A percentile compares a stretch with the other conserved stretches of the same genome.
Conservation (phyloP, 495 filamentous ascomycete species). For the Aspergillus baeticus region DNA sequence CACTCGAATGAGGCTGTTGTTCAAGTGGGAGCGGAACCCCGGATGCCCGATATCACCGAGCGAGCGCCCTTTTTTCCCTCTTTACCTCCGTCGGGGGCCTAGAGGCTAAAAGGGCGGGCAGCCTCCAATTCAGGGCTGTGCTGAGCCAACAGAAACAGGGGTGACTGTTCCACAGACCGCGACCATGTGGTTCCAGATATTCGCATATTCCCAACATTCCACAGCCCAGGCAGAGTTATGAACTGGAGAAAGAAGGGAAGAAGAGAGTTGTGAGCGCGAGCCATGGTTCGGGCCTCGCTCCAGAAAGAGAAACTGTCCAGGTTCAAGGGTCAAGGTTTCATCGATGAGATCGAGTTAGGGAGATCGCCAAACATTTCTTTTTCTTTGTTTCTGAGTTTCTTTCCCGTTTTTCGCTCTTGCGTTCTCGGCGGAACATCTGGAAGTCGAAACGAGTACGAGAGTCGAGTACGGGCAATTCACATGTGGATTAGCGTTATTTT, state of each 20-base stretch:
- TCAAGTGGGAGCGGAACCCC: conserved; percentile 16
- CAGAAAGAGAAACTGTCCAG: neutral
- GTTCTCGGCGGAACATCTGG: neutral
- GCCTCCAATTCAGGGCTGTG: neutral
- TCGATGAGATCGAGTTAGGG: neutral
- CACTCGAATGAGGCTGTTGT: conserved; percentile 24
- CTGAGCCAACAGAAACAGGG: conserved; percentile 9
- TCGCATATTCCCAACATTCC: conserved; percentile 11
- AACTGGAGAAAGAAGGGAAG: neutral
- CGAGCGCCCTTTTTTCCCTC: neutral
- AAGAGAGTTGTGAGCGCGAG: neutral
- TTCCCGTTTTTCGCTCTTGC: conserved; percentile 10
- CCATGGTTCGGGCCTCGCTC: neutral
- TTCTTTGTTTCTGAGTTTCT: conserved; percentile 4
- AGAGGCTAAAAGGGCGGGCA: neutral
- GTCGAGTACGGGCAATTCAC: conserved; percentile 2
- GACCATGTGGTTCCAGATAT: conserved; percentile 25
- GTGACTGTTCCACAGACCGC: conserved; percentile 18
- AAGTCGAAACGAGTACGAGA: conserved; percentile 13
- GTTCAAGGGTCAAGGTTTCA: neutral
- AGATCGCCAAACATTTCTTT: conserved; percentile 3
- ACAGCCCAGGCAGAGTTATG: neutral
- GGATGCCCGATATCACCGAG: conserved; percentile 25
- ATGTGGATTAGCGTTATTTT: conserved; percentile 3
- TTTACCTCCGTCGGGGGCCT: neutral